These are phyloP conservation scores for Yarrowia sp. DNA, from an alignment of 805 yeast genomes.

Conservation along the genomic window DNA sequence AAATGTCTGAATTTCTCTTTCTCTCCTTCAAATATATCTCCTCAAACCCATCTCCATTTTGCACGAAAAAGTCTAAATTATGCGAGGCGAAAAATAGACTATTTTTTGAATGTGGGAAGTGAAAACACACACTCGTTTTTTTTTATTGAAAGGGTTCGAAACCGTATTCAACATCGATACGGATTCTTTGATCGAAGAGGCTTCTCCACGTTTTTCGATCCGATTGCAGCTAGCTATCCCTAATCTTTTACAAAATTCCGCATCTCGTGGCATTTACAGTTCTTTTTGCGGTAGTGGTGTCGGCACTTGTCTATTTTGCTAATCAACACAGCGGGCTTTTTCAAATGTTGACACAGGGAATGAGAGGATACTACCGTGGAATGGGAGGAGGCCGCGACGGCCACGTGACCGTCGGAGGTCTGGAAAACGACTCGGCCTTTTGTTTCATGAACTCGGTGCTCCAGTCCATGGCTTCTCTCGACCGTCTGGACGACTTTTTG, in stretches of 20 bases:
- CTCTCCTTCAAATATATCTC: not conserved
- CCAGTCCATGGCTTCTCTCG: constrained; percentile 76
- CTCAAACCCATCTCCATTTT: too few species aligned
- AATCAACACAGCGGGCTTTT: not conserved
- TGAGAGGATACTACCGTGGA: constrained; percentile 29
- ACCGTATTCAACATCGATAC: not conserved
- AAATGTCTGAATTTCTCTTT: not conserved
- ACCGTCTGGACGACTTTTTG: constrained; percentile 54
- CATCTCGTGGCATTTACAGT: not conserved
- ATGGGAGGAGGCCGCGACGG: constrained; percentile 30
- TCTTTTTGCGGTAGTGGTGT: constrained; percentile 13
- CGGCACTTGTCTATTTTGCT: constrained; percentile 8
- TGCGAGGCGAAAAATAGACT: not conserved
- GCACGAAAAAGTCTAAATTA: not conserved
- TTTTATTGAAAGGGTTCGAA: not conserved
- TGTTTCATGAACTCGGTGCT: constrained; percentile 92
- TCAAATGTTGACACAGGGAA: constrained; percentile 9
- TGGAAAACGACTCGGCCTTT: constrained; percentile 86
- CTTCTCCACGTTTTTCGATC: not conserved
- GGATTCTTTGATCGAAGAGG: not conserved
- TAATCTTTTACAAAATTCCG: not conserved
- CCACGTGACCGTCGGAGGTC: constrained; percentile 61
- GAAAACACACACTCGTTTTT: not conserved
- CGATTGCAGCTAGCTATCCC: not conserved
- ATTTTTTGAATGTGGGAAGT: not conserved